A percentile compares a stretch with the other conserved stretches of the same genome.
phyloP scores from a whole-genome alignment of 2,329 filamentous ascomycete genomes.

The Fragosphaeria purpurea region DNA sequence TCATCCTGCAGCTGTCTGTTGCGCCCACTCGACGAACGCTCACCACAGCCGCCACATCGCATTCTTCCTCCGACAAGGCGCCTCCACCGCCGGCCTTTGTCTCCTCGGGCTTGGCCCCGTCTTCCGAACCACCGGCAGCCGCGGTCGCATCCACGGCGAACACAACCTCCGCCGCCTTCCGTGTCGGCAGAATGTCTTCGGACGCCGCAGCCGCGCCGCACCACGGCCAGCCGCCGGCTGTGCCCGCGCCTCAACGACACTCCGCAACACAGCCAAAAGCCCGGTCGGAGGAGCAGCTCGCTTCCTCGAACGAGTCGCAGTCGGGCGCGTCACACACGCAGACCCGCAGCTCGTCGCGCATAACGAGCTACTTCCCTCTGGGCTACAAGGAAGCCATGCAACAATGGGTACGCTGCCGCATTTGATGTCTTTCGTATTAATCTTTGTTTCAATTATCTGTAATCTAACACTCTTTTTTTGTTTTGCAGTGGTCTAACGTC shows the following conservation, averaged over 20 bases:
- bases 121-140: not conserved
- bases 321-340: conserved; percentile 6
- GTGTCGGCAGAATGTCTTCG: conserved; percentile 9
- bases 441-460: conserved; percentile 8
- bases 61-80: conserved; percentile 6
- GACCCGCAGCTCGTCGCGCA: conserved; percentile 16
- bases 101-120: not conserved
- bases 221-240: not conserved
- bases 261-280: not conserved
- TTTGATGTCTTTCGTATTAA: not conserved
- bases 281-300: conserved; percentile 7
- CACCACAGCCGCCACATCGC: conserved; percentile 11
- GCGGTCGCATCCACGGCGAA: not conserved
- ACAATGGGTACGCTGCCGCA: conserved; percentile 63
- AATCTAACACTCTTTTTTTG: conserved; percentile 6
- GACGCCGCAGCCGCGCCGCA: not conserved
- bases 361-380: conserved; percentile 67
- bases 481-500: conserved; percentile 67
- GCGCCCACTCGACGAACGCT: conserved; percentile 13
- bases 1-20: conserved; percentile 14
- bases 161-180: not conserved
- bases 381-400: conserved; percentile 84
- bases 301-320: conserved; percentile 2
- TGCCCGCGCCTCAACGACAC: no score
- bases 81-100: not conserved